Evolutionary conservation across 805 yeast genomes (phyloP).

Genomic region (Candida incommunis): DNA sequence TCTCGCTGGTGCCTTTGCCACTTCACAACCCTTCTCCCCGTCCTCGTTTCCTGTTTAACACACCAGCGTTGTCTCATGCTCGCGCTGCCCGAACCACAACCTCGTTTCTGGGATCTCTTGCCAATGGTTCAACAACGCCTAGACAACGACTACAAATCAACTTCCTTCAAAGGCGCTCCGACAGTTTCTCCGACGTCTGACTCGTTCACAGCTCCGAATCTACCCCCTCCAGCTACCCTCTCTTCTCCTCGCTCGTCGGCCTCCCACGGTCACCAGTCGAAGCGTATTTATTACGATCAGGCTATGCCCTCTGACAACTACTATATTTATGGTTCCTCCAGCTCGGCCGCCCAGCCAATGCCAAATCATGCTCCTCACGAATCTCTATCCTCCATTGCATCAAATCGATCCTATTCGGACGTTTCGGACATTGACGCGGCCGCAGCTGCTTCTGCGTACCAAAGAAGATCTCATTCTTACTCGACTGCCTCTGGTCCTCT

Average conservation of each 20-base stretch:
- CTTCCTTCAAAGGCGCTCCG: constrained; percentile 1
- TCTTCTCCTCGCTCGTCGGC: constrained; percentile 4
- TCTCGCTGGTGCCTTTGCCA: too few relatives aligned
- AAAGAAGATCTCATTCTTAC: not conserved
- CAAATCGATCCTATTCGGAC: not conserved
- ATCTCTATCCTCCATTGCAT: not conserved
- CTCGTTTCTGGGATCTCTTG: constrained; percentile 4
- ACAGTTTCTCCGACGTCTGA: constrained; percentile 1
- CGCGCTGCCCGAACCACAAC: constrained; percentile 4
- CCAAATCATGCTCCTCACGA: not conserved
- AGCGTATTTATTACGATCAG: not conserved
- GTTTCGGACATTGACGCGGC: not conserved
- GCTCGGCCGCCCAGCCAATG: not conserved
- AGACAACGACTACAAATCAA: not conserved
- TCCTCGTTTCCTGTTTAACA: too few relatives aligned
- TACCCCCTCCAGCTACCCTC: not conserved
- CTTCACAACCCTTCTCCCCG: too few relatives aligned
- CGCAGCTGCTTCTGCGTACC: not conserved
- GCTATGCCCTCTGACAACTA: not conserved
- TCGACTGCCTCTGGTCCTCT: not conserved
- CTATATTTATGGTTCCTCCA: not conserved
- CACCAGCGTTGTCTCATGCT: too few relatives aligned
- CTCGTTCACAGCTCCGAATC: not conserved
- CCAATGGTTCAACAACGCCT: not conserved
- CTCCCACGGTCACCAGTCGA: constrained; percentile 1